Base-by-base conservation (phyloP, 805 yeast genomes). In the Saturnispora bothae region DNA sequence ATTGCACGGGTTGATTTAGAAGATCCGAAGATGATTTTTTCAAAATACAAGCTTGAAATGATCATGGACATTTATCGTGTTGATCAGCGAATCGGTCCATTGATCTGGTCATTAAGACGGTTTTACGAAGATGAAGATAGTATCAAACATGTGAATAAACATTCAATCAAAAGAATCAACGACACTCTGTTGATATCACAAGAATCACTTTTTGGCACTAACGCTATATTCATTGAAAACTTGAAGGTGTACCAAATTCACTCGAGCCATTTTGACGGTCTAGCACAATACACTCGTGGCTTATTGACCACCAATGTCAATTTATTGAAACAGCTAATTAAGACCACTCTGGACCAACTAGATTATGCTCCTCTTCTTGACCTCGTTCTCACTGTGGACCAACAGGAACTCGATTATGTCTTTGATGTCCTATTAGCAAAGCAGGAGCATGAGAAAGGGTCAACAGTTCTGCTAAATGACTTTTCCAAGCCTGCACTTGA, bases 301-400 rank as follows among this genome's bases (percentile, higher is more conserved):
- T 19, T 37, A 5, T 12, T 14, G 8, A 31, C 14, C 12, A 21
- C 15, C 13, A 25, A 31, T 18, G 20, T 31, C n/a, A 37, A 37
- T 19, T 28, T 37, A 13, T n/a, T 37, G 4, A 31, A 37, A n/a
- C 26, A 31, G 12, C n/a, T 32, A 19, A 9, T 12, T 5, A 17
- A 20, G 18, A n/a, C 23, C 4, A 16, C 25, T 15, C 8, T 31
- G 12, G 25, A 27, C 12, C 5, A 16, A 12, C 7, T 4, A n/a
- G 27, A 13, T 28, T 17, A 20, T 34, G 31, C 16, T 22, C 33
- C 5, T 18, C 19, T 32, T 4, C 14, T 37, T 12, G 29, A 37
- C 21, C 23, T 37, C 29, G 18, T 27, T 26, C n/a, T 37, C n/a
- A n/a, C 31, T 18, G 26, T 37, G 17, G 40, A 37, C 25, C 40